Base-by-base conservation (phyloP, 2,329 filamentous ascomycete species). In the Boeremia exigua region DNA sequence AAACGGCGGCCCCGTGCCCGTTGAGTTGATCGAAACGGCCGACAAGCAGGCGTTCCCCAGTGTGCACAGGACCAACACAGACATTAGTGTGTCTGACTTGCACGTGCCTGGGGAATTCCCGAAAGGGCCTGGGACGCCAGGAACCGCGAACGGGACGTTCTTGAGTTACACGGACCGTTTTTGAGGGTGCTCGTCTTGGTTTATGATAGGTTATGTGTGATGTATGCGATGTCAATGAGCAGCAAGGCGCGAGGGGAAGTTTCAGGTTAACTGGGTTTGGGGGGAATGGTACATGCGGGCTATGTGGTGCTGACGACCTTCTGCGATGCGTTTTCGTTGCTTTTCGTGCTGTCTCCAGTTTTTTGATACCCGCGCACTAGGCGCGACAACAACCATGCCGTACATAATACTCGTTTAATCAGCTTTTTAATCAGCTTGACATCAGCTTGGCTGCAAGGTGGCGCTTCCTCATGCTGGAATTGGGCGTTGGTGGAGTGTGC, bases 41-140 rank as follows among this genome's bases (percentile, higher is more conserved):
- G 48, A 66, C 15, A 45, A 46, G 17, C 60, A 71, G 27, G 69
- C 82, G 61, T 78, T 81, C 6, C 79, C 81, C 11, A 84, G 82
- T 6, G 70, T 80, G 32, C 64, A 75, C 27, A 70, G 80, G 49
- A 77, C 79, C 37, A 73, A 80, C 47, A 82, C 80, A 6, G 77
- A 80, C 58, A 68, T 80, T 25, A 79, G 75, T 27, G 84, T 90
- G 39, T 86, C 86, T 50, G 83, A 88, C 67, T 75, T 91, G 46
- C 87, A 89, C 67, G 83, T 92, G 15, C 89, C 89, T 3, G 89
- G 89, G 10, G 82, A 88, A 62, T 92, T 82, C 68, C 86, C 86
- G 0, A 70, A 63, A 44, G 51, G 50, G 8, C 51, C 54, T 34
- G 53, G 42, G 29, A 50, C 42, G 48, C 54, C 54, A 15, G 48